Percentiles rank a stretch among this genome's conserved stretches.
phyloP scores from a whole-genome alignment of 345 rosid species.

The Pseudoturritis turrita region DNA sequence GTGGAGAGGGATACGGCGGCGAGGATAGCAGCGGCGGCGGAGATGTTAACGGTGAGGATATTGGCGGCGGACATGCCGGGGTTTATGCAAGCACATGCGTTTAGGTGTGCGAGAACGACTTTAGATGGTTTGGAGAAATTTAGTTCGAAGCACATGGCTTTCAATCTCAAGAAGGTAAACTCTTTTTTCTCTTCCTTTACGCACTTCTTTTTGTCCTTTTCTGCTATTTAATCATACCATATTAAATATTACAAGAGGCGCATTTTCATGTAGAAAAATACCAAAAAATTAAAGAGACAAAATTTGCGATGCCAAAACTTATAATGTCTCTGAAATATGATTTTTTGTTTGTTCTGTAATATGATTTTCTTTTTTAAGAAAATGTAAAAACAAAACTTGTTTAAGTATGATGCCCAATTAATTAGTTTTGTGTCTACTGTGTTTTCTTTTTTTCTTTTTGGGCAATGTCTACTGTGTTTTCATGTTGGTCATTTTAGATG shows the following conservation, averaged over 20 bases:
- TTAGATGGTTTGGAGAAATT: conserved; percentile 70
- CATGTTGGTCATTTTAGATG: no score
- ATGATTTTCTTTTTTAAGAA: background rate
- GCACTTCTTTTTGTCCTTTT: background rate
- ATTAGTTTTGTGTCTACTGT: no score
- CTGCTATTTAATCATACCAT: background rate
- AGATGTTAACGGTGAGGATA: conserved; percentile 80
- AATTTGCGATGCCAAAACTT: background rate
- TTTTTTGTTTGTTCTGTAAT: no score
- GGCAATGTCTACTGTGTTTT: no score
- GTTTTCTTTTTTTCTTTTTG: no score
- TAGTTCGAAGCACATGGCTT: conserved; percentile 82
- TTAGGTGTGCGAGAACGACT: conserved; percentile 68
- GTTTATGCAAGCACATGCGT: conserved; percentile 88
- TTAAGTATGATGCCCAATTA: no score
- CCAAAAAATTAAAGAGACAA: background rate
- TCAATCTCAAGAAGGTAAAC: conserved; percentile 75
- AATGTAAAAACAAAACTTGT: no score
- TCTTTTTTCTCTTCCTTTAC: background rate
- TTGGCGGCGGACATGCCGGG: conserved; percentile 83
- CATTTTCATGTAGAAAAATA: background rate
- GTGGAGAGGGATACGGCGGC: conserved; percentile 59
- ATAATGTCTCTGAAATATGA: background rate
- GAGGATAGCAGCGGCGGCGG: conserved; percentile 54
- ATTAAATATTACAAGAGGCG: background rate